A percentile compares a stretch with the other conserved stretches of the same genome.
Evolutionary conservation across 345 rosid species (phyloP).

Genomic region (Gossypium rotundifolium): DNA sequence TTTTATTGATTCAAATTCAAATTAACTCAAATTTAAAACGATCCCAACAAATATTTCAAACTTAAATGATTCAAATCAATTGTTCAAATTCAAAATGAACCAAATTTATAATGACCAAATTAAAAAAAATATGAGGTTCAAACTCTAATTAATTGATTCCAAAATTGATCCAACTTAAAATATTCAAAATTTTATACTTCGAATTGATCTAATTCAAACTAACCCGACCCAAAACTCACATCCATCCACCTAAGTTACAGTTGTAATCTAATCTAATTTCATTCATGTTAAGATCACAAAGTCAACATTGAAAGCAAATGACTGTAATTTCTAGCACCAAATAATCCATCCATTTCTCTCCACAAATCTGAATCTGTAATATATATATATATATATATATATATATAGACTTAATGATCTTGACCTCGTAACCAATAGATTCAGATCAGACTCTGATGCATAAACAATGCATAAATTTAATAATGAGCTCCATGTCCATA

Average conservation of each 20-base stretch:
- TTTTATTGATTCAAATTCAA: too few relatives aligned
- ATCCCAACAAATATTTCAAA: rapidly evolving
- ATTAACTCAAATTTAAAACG: too few relatives aligned
- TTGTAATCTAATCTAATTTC: too few relatives aligned
- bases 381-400: background rate
- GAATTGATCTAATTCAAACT: too few relatives aligned
- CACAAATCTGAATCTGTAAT: background rate
- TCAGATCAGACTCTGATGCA: background rate
- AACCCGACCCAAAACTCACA: too few relatives aligned
- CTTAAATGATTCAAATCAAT: rapidly evolving
- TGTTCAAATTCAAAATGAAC: rapidly evolving
- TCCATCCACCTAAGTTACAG: too few relatives aligned
- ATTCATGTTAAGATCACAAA: background rate
- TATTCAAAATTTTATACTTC: too few relatives aligned
- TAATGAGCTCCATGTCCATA: background rate
- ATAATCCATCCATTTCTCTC: background rate
- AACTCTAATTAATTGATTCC: too few relatives aligned
- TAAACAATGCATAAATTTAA: too few relatives aligned
- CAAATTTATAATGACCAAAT: too few relatives aligned
- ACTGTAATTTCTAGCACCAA: background rate
- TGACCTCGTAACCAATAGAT: background rate
- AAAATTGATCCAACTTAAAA: too few relatives aligned
- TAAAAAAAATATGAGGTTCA: too few relatives aligned
- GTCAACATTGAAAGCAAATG: background rate
- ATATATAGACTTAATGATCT: background rate